phyloP scores from a whole-genome alignment of 768 basidiomycete genomes.

The Mycena floridula region DNA sequence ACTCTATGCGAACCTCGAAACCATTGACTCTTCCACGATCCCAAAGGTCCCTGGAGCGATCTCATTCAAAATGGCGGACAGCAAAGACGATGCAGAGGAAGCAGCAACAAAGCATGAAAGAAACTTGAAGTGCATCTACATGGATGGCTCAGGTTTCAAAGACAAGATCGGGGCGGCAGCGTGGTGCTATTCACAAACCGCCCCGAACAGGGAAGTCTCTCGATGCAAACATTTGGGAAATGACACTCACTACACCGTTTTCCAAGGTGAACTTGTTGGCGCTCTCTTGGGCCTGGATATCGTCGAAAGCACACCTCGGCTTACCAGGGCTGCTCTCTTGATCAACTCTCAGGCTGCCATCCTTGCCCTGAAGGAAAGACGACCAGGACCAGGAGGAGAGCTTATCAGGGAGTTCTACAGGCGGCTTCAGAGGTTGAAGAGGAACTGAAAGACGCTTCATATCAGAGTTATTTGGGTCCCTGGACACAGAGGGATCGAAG shows the following conservation, averaged over 20 bases:
- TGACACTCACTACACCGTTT: slow-evolving; percentile 8
- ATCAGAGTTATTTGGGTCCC: slow-evolving; percentile 13
- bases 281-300: slow-evolving; percentile 7
- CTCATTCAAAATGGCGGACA: slow-evolving; percentile 1
- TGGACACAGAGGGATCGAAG: slow-evolving; percentile 15
- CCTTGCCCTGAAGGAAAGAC: background rate
- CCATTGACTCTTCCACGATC: background rate
- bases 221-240: slow-evolving; percentile 2
- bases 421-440: background rate
- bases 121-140: slow-evolving; percentile 1
- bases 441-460: background rate
- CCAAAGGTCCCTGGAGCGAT: background rate
- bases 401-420: background rate
- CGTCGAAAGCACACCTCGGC: background rate
- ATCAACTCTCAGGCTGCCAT: slow-evolving; percentile 12
- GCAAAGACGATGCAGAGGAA: slow-evolving; percentile 3
- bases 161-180: slow-evolving; percentile 10
- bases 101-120: background rate
- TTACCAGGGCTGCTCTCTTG: background rate
- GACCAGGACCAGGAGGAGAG: background rate
- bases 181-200: background rate
- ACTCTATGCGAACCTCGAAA: background rate
- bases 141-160: slow-evolving; percentile 11
- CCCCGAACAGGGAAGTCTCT: background rate
- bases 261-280: slow-evolving; percentile 12